These are phyloP conservation scores for Arabis hirsuta DNA, from an alignment of 345 rosid genomes.

Conservation along the genomic window DNA sequence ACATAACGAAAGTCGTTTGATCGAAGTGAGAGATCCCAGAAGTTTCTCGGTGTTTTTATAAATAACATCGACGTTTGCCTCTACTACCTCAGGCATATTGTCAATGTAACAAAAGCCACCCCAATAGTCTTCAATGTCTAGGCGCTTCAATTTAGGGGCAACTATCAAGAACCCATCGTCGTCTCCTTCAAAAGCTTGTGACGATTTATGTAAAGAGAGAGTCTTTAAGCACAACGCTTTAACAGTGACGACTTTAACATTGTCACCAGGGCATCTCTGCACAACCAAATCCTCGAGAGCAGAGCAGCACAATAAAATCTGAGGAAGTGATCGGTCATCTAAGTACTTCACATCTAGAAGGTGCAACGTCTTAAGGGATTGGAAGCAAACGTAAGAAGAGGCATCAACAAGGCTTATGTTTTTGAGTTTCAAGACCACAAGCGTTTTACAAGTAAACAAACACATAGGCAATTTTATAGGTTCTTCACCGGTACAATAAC, in stretches of 20 bases:
- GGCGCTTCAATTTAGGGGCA: conserved; percentile 29
- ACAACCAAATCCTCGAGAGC: conserved; percentile 43
- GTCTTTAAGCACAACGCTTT: conserved; percentile 7
- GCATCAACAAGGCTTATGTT: conserved; percentile 32
- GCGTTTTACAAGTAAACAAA: conserved; percentile 27
- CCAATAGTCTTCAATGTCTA: conserved; percentile 40
- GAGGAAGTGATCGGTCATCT: conserved; percentile 36
- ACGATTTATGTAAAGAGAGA: conserved; percentile 28
- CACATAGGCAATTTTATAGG: conserved; percentile 38
- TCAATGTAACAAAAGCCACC: conserved; percentile 37
- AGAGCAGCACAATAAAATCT: conserved; percentile 22
- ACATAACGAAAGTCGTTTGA: conserved; percentile 35
- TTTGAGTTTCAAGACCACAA: conserved; percentile 33
- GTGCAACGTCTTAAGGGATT: conserved; percentile 34
- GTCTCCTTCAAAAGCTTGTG: conserved; percentile 39
- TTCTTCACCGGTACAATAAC: conserved; percentile 23
- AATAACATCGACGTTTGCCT: conserved; percentile 41
- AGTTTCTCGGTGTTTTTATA: conserved; percentile 39
- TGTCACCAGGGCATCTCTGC: conserved; percentile 39
- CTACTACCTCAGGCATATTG: conserved; percentile 41
- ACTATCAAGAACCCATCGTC: conserved; percentile 39
- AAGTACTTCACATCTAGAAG: conserved; percentile 38
- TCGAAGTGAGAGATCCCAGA: conserved; percentile 37
- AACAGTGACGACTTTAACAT: conserved; percentile 29
- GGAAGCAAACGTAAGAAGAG: conserved; percentile 24